A percentile compares a stretch with the other conserved stretches of the same genome.
Conservation (phyloP, 2,329 filamentous ascomycete genomes). For the Botrytis porri region DNA sequence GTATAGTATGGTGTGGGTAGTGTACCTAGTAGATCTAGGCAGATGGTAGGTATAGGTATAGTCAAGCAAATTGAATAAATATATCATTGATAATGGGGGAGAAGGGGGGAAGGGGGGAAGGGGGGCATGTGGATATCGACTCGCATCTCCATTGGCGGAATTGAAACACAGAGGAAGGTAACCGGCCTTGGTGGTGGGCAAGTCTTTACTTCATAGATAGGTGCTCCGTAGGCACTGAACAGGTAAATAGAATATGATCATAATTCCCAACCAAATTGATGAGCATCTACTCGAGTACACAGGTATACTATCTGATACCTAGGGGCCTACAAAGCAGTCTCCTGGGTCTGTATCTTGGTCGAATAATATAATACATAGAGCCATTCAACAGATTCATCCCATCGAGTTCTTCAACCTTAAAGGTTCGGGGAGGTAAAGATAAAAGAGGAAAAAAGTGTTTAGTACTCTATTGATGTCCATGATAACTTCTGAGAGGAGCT, state of each 20-base stretch:
- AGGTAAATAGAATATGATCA: neutral
- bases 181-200: neutral
- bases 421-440: neutral
- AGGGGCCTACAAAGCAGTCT: neutral
- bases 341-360: neutral
- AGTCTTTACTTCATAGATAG: neutral
- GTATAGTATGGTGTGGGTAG: neutral
- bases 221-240: neutral
- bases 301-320: neutral
- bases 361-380: neutral
- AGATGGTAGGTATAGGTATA: neutral
- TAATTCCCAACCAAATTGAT: neutral
- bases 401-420: neutral
- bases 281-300: neutral
- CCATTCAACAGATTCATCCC: neutral
- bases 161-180: neutral
- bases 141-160: neutral
- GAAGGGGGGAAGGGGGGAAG: neutral
- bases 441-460: neutral
- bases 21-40: neutral
- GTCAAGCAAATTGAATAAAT: neutral
- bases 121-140: neutral
- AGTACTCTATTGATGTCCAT: neutral
- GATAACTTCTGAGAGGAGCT: neutral
- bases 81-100: neutral